Evolutionary conservation across 345 rosid genomes (phyloP), one percentile per base, ranked within the genome.

Genomic region (Orychophragmus violaceus): DNA sequence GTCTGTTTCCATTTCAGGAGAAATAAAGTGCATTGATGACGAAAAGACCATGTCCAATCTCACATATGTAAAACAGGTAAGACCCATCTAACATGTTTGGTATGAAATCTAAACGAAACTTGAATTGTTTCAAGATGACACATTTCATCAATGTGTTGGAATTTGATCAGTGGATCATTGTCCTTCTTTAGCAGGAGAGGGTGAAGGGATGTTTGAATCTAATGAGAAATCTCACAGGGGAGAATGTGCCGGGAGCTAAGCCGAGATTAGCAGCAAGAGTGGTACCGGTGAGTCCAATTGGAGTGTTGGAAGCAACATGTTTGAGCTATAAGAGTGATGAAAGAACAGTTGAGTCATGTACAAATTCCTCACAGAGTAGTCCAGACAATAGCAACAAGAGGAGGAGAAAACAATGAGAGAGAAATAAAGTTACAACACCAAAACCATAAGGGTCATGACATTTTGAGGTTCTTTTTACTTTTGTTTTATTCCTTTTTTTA

Each of bases 291-390:
- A 82, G 86, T 73, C 91, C 95, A 49, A 76, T 66, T 36, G 91
- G 95, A 75, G 95, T 88, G 68, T 59, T 88, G 82, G 95, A 85
- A 65, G 85, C 82, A 37, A 77, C 82, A 68, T 82, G 89, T 77
- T 79, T 84, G 82, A 88, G 95, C 89, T 82, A 78, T 74, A 77
- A 75, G 77, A 85, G 80, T 77, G 89, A 88, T 70, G 86, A 82
- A 58, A 68, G 71, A 71, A 77, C 84, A 75, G 82, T 80, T 81
- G 85, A 72, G 74, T 77, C 87, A 74, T 85, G 82, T 81, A 79
- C 84, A 62, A 80, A 78, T 74, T 81, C 85, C 48, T 78, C 89
- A 22, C 79, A 75, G 70, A 70, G 65, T 54, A 74, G 68, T 66
- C 78, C 67, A 51, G 81, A 71, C 11, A 72, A 50, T 8, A 74